phyloP scores from a whole-genome alignment of 2,329 filamentous ascomycete genomes.

The Fusarium graminum region DNA sequence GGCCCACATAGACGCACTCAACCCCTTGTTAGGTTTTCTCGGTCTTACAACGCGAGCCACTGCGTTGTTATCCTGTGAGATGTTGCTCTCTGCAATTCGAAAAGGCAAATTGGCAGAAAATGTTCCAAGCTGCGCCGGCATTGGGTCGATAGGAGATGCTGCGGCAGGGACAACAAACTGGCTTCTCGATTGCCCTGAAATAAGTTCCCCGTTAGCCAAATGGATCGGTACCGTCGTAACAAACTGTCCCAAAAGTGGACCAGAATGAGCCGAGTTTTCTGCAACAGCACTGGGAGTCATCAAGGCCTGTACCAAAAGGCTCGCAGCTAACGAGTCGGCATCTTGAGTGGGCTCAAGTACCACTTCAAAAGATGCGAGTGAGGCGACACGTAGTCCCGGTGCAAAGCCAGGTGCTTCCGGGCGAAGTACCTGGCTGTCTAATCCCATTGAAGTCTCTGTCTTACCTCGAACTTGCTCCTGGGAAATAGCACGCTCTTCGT shows the following conservation, averaged over 20 bases:
- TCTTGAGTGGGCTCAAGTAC: not conserved
- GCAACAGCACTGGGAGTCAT: not conserved
- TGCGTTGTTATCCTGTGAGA: not conserved
- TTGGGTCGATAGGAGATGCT: conserved; percentile 1
- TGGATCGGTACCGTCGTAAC: conserved; percentile 35
- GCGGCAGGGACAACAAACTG: conserved; percentile 30
- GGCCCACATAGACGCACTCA: conserved; percentile 45
- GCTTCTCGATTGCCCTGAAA: conserved; percentile 34
- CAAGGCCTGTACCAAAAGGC: not conserved
- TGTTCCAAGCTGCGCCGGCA: not conserved
- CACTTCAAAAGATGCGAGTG: not conserved
- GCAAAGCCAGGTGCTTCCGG: conserved; percentile 40
- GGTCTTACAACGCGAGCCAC: not conserved
- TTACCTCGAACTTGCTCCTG: conserved; percentile 28
- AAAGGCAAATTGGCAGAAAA: not conserved
- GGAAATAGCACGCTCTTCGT: not conserved
- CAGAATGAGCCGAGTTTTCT: not conserved
- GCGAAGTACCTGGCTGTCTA: conserved; percentile 20
- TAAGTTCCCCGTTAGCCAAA: conserved; percentile 37
- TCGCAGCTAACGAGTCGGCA: not conserved
- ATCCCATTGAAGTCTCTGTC: not conserved
- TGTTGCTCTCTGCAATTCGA: conserved; percentile 5
- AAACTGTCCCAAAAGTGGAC: conserved; percentile 28
- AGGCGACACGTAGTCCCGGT: conserved; percentile 1
- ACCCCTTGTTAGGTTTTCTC: conserved; percentile 33